These are phyloP conservation scores for Lasiosphaeriaceae sp. DNA, from an alignment of 495 filamentous ascomycete genomes.

Conservation along the genomic window DNA sequence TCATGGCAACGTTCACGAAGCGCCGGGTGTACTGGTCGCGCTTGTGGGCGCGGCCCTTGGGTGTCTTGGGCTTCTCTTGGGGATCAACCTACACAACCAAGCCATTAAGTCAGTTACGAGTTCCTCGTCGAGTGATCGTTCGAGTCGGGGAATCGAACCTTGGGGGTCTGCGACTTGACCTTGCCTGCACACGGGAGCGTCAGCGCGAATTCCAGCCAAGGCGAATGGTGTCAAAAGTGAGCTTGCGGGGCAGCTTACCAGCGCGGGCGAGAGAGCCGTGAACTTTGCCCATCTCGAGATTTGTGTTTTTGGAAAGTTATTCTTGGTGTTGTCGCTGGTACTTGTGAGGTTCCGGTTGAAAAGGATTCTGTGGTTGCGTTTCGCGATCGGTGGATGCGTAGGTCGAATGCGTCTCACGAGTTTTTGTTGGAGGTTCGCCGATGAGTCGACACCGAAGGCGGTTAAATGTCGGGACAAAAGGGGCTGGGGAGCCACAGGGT, in stretches of 20 bases:
- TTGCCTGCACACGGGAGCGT: constrained; percentile 29
- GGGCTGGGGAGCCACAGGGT: too few relatives aligned
- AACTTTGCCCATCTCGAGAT: constrained; percentile 80
- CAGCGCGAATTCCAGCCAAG: constrained; percentile 9
- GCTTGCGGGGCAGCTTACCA: constrained; percentile 45
- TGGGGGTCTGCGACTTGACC: constrained; percentile 47
- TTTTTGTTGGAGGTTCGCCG: neutral
- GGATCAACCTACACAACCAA: constrained; percentile 43
- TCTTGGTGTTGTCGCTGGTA: neutral
- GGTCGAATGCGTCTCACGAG: neutral
- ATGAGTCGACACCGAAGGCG: constrained; percentile 7
- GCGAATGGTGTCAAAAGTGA: neutral
- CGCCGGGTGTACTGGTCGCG: constrained; percentile 92
- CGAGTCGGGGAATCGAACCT: constrained; percentile 35
- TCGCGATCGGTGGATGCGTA: neutral
- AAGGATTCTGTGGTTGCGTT: neutral
- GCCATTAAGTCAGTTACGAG: neutral
- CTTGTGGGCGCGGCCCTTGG: constrained; percentile 99
- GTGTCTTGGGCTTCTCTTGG: constrained; percentile 86
- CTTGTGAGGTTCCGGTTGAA: neutral
- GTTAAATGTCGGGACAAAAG: neutral
- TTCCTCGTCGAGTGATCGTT: neutral
- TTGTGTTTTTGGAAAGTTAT: constrained; percentile 22
- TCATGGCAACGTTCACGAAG: constrained; percentile 98
- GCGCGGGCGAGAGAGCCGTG: constrained; percentile 94